phyloP scores from a whole-genome alignment of 768 basidiomycete species.

The Lactarius indigo region DNA sequence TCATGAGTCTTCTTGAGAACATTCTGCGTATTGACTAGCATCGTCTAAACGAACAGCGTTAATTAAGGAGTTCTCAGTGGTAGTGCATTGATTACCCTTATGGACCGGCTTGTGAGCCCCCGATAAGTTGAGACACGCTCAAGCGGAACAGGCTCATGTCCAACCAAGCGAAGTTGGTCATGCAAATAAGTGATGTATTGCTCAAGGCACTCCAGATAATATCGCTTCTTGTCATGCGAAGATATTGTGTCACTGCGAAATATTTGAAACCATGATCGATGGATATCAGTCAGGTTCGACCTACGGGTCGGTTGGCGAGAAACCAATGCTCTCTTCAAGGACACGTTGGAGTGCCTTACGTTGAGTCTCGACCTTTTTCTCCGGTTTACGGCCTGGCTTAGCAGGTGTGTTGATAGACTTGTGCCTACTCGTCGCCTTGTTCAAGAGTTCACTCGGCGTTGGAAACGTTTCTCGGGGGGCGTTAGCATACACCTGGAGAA shows the following conservation, averaged over 20 bases:
- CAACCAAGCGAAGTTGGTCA: conserved; percentile 52
- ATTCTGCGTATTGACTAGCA: conserved; percentile 69
- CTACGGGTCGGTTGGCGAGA: conserved; percentile 60
- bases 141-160: conserved; percentile 43
- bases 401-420: conserved; percentile 7
- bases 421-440: conserved; percentile 34
- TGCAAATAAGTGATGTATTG: conserved; percentile 66
- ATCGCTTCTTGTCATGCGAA: conserved; percentile 73
- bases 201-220: conserved; percentile 71
- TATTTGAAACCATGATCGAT: conserved; percentile 7
- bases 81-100: conserved; percentile 43
- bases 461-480: conserved; percentile 42
- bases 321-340: conserved; percentile 53
- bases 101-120: conserved; percentile 59
- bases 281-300: conserved; percentile 27
- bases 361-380: conserved; percentile 40
- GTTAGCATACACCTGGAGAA: conserved; percentile 26
- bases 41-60: conserved; percentile 41
- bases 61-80: neutral
- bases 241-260: conserved; percentile 60
- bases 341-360: conserved; percentile 57
- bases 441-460: conserved; percentile 62
- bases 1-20: conserved; percentile 48
- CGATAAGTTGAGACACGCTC: conserved; percentile 50
- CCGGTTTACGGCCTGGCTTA: conserved; percentile 10